Evolutionary conservation across 495 filamentous ascomycete genomes (phyloP).

Genomic region (Neurospora sublineolata): DNA sequence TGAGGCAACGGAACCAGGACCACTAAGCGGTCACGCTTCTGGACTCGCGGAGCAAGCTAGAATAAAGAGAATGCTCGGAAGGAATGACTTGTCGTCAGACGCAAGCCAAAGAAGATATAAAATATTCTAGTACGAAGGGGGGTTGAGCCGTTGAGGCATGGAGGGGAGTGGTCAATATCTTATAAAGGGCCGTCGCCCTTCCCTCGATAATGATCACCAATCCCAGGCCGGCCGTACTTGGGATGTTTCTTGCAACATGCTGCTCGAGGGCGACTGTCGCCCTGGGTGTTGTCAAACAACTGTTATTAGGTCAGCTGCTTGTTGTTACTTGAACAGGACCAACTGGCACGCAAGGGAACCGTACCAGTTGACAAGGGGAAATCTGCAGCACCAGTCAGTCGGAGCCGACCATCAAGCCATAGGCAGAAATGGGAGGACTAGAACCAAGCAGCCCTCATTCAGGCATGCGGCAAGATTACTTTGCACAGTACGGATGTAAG

Average conservation of each 20-base stretch:
- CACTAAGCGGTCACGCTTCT: background rate
- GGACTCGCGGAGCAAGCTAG: slow-evolving; percentile 29
- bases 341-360: slow-evolving; percentile 36
- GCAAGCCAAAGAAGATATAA: slow-evolving; percentile 27
- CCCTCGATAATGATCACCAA: slow-evolving; percentile 6
- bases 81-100: slow-evolving; percentile 22
- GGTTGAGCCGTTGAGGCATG: slow-evolving; percentile 2
- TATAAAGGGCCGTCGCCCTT: slow-evolving; percentile 13
- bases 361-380: slow-evolving; percentile 6
- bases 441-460: slow-evolving; percentile 3
- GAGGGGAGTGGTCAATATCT: slow-evolving; percentile 11
- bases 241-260: slow-evolving; percentile 9
- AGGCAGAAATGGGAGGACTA: background rate
- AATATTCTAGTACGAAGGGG: slow-evolving; percentile 10
- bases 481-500: slow-evolving; percentile 9
- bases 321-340: background rate
- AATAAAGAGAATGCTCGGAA: slow-evolving; percentile 43
- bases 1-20: slow-evolving; percentile 3
- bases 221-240: slow-evolving; percentile 5
- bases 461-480: slow-evolving; percentile 21
- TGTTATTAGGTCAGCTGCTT: background rate
- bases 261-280: slow-evolving; percentile 8
- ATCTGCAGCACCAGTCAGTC: slow-evolving; percentile 6
- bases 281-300: background rate
- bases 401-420: background rate